Base-by-base conservation (phyloP, 2,329 filamentous ascomycete species). In the Lecanicillium sp. region DNA sequence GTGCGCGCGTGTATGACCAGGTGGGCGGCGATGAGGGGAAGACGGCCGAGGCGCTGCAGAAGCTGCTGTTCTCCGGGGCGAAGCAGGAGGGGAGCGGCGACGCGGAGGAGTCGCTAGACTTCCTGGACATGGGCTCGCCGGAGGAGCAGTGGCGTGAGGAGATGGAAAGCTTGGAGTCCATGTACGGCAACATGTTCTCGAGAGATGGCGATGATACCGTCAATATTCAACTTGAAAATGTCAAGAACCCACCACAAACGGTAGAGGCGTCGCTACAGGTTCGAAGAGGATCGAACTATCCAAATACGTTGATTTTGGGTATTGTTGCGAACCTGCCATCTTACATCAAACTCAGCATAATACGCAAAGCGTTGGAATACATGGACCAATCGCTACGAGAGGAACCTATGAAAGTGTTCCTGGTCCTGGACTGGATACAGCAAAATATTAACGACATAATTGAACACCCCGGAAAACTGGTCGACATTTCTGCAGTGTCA, bases 351-450 rank as follows among this genome's bases (percentile, higher is more conserved):
- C 74, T 98, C 10, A 95, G 90, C 59, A 83, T 95, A 30, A 80
- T 93, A 58, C 84, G 87, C 56, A 83, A 86, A 64, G 82, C 84
- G 2, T 70, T 96, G 5, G 72, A 78, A 4, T 82, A 91, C 60
- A 83, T 90, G 2, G 71, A 80, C 42, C 76, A 83, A 42, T 81
- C 82, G 23, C 75, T 95, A 24, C 69, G 84, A 12, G 91, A 89
- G 20, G 89, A 94, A 60, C 87, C 89, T 32, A 95, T 95, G 85
- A 82, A 81, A 62, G 79, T 96, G 11, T 97, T 90, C 66, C 87
- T 87, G 55, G 75, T 95, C 11, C 78, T 91, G 44, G 90, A 95
- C 66, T 97, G 91, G 90, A 69, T 97, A 4, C 90, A 97, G 62
- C 81, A 86, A 54, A 84, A 90, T 55, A 81, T 95, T 53, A 84